phyloP scores from a whole-genome alignment of 805 yeast genomes.

The Isabelozyma rhagii region DNA sequence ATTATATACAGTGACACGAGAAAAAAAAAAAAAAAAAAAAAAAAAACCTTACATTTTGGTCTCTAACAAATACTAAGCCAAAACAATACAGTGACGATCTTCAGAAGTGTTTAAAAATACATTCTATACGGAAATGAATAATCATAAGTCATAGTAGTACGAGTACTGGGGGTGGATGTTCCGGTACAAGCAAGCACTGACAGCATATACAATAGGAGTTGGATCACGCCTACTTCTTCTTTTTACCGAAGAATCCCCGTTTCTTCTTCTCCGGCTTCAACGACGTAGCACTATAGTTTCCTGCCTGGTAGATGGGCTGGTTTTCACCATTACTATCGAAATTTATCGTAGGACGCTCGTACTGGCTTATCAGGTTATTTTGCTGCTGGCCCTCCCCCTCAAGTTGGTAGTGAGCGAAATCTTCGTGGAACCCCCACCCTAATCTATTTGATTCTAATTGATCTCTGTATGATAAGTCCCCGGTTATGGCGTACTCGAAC shows the following conservation, averaged over 20 bases:
- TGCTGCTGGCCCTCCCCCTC: slow-evolving; percentile 21
- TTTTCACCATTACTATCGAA: slow-evolving; percentile 30
- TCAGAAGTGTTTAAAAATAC: background rate
- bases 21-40: no score
- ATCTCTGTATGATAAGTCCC: slow-evolving; percentile 75
- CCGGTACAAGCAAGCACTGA: background rate
- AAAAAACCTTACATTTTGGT: background rate
- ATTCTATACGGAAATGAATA: background rate
- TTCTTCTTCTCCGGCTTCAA: slow-evolving; percentile 34
- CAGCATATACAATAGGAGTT: background rate
- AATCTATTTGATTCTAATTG: slow-evolving; percentile 73
- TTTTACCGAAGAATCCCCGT: slow-evolving; percentile 72
- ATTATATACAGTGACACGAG: background rate
- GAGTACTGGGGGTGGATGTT: background rate
- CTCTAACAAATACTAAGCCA: background rate
- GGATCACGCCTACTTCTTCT: slow-evolving; percentile 20
- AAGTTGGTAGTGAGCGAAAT: slow-evolving; percentile 56
- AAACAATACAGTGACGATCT: no score
- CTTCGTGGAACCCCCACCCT: slow-evolving; percentile 87
- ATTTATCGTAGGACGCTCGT: slow-evolving; percentile 40
- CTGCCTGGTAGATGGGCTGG: slow-evolving; percentile 50
- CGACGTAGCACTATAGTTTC: slow-evolving; percentile 54
- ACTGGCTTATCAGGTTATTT: slow-evolving; percentile 14
- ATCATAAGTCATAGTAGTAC: background rate
- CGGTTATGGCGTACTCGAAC: slow-evolving; percentile 92